These are phyloP conservation scores for Verticillium nonalfalfae DNA, from an alignment of 2,329 filamentous ascomycete genomes.

Conservation along the genomic window DNA sequence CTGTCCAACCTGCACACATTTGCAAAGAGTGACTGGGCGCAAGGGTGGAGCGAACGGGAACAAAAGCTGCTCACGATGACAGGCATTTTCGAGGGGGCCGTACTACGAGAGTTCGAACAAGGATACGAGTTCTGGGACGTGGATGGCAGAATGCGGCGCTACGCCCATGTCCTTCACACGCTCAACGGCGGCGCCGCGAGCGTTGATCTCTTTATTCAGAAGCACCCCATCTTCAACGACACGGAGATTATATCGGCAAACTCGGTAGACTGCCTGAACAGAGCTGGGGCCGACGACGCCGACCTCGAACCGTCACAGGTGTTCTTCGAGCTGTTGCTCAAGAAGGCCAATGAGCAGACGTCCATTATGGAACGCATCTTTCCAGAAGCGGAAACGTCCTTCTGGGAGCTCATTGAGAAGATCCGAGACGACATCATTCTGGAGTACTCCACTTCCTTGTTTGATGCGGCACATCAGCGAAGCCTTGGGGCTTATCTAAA, in stretches of 20 bases:
- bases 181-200: conserved; percentile 76
- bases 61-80: conserved; percentile 69
- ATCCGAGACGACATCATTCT: conserved; percentile 77
- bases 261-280: conserved; percentile 75
- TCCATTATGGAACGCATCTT: conserved; percentile 79
- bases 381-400: conserved; percentile 60
- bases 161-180: conserved; percentile 76
- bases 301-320: conserved; percentile 72
- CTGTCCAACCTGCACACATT: conserved; percentile 76
- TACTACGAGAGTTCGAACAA: conserved; percentile 85
- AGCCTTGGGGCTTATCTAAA: conserved; percentile 74
- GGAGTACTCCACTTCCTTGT: conserved; percentile 78
- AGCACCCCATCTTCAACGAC: conserved; percentile 77
- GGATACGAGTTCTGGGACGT: conserved; percentile 86
- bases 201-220: conserved; percentile 81
- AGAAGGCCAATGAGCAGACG: conserved; percentile 77
- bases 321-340: conserved; percentile 72
- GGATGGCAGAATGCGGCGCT: conserved; percentile 81
- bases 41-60: conserved; percentile 65
- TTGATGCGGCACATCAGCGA: conserved; percentile 78
- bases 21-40: conserved; percentile 70
- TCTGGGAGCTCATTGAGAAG: conserved; percentile 74
- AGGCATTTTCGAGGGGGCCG: conserved; percentile 82
- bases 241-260: conserved; percentile 61
- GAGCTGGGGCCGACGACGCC: conserved; percentile 57